Evolutionary conservation across 1,284 basidiomycete species (phyloP).

Genomic region (Rhodotorula glutinis): DNA sequence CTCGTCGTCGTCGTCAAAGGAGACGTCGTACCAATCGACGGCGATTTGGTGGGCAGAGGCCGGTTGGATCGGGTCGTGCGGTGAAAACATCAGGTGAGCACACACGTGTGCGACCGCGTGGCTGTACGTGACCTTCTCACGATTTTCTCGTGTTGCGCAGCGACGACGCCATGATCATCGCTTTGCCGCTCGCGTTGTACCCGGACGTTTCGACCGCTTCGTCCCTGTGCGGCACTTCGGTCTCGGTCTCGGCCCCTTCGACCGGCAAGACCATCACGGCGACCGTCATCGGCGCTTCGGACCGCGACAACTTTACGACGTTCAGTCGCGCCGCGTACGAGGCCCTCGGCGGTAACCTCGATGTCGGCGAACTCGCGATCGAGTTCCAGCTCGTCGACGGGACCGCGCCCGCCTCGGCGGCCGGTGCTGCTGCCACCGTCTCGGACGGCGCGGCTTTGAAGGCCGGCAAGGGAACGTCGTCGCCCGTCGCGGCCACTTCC

Average conservation of each 20-base stretch:
- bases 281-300: conserved; percentile 19
- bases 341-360: conserved; percentile 29
- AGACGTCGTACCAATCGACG: conserved; percentile 15
- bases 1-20: not conserved
- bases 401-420: not conserved
- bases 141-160: too few species aligned
- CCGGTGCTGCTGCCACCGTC: not conserved
- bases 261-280: conserved; percentile 26
- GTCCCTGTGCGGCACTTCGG: conserved; percentile 16
- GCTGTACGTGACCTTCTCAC: too few species aligned
- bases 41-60: conserved; percentile 28
- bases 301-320: conserved; percentile 27
- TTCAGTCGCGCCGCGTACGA: conserved; percentile 17
- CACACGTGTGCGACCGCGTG: too few species aligned
- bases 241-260: conserved; percentile 11
- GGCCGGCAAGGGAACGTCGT: too few species aligned
- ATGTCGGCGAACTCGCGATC: conserved; percentile 23
- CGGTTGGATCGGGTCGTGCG: conserved; percentile 26
- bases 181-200: conserved; percentile 29
- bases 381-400: conserved; percentile 19
- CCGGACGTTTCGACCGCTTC: conserved; percentile 13
- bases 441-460: conserved; percentile 7
- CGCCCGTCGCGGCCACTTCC: conserved; percentile 1
- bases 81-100: conserved; percentile 16
- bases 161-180: conserved; percentile 15